Evolutionary conservation across 371 early-diverging fungal species (phyloP), one percentile per base, ranked within the genome.

Genomic region (Sporodiniella umbellata): DNA sequence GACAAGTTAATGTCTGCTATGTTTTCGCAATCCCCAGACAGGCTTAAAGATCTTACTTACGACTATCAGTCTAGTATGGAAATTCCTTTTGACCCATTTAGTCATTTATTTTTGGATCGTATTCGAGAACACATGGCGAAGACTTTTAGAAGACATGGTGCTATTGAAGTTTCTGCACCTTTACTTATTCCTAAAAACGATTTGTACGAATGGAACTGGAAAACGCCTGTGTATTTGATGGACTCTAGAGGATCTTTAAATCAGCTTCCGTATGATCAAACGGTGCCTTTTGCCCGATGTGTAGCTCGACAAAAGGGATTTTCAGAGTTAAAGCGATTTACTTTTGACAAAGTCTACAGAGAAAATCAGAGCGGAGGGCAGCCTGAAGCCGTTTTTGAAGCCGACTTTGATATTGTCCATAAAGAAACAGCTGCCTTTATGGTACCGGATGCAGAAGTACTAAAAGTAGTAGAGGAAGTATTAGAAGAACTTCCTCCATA

Each of bases 401-500:
- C 87, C 24, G 92, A 94, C 51, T 96, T 96, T 72, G 98, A 97
- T 55, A 90, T 95, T 28, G 88, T 96, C 4, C 85, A 84, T 38
- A 79, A 75, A 42, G 74, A 79, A 7, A 68, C 78, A 4, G 70
- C 79, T 3, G 79, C 79, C 1, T 21, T 21, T 22, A 87, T 93
- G 80, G 85, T 84, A 7, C 81, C 93, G 0, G 96, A 95, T 44
- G 95, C 95, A 1, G 98, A 97, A 62, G 85, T 95, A 1, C 63
- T 97, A 15, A 85, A 88, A 33, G 88, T 92, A 1, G 89, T 88
- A 8, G 85, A 87, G 45, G 94, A 95, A 66, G 78, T 95, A 1
- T 54, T 95, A 25, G 88, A 90, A 46, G 87, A 83, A 33, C 67
- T 91, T 19, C 89, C 90, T 4, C 80, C 87, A 4, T 83, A 86